Evolutionary conservation across 1,139 yeast genomes (phyloP).

Genomic region (Protomyces inundatus): DNA sequence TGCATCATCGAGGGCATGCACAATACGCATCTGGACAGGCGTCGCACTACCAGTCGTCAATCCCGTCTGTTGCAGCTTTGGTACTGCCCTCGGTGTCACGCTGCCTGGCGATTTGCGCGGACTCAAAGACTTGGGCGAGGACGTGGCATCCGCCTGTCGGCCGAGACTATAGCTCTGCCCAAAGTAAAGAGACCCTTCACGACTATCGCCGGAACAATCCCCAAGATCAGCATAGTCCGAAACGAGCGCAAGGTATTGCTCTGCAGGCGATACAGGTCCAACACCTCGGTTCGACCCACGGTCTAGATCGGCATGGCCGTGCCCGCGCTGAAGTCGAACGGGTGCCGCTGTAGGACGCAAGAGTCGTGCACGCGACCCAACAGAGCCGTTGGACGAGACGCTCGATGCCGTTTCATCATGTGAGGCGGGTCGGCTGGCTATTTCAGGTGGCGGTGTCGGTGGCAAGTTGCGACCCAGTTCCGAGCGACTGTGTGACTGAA

Average conservation of each 20-base stretch:
- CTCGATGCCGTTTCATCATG: too few relatives aligned
- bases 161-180: neutral
- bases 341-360: too few relatives aligned
- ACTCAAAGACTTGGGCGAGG: neutral
- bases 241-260: neutral
- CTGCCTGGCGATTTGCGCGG: neutral
- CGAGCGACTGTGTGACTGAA: too few relatives aligned
- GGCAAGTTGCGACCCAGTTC: neutral
- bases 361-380: too few relatives aligned
- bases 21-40: neutral
- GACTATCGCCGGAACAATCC: neutral
- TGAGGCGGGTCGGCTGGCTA: neutral
- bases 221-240: neutral
- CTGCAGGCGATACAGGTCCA: too few relatives aligned
- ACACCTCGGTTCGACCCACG: too few relatives aligned
- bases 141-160: neutral
- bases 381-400: too few relatives aligned
- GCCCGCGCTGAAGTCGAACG: too few relatives aligned
- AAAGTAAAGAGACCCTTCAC: neutral
- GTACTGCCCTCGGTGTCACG: too few relatives aligned
- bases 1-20: neutral
- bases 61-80: neutral
- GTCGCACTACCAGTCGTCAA: neutral
- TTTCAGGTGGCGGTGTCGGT: neutral
- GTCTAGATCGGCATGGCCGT: too few relatives aligned